Conservation (phyloP, 1,284 basidiomycete genomes). For the Moesziomyces sp. region DNA sequence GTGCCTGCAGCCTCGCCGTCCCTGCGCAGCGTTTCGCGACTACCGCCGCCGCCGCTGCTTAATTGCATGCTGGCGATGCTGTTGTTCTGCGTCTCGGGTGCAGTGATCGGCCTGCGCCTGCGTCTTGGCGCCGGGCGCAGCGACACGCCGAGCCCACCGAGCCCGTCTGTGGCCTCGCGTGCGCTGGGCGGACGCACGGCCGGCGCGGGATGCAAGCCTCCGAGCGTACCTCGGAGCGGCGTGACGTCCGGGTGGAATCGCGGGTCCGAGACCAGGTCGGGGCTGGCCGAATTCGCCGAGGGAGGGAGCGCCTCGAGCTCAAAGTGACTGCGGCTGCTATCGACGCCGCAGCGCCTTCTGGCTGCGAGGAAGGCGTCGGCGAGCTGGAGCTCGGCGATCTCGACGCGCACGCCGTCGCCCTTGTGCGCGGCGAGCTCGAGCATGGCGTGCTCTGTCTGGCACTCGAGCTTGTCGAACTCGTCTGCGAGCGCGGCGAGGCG, state of each 20-base stretch:
- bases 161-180: background rate
- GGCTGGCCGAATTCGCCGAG: background rate
- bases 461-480: constrained; percentile 45
- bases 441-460: constrained; percentile 25
- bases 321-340: constrained; percentile 16
- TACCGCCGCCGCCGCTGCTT: no score
- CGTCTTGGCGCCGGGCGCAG: constrained; percentile 4
- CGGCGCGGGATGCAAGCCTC: background rate
- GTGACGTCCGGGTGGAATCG: background rate
- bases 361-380: constrained; percentile 26
- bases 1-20: no score
- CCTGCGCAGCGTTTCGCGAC: no score
- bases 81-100: constrained; percentile 10
- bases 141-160: constrained; percentile 1
- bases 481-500: constrained; percentile 15
- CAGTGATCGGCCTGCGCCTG: constrained; percentile 13
- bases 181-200: background rate
- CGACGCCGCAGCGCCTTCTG: constrained; percentile 20
- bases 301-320: constrained; percentile 3
- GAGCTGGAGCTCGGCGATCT: constrained; percentile 6
- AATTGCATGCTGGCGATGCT: background rate
- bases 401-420: background rate
- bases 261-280: background rate
- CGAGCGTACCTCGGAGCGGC: background rate
- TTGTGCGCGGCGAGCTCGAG: background rate